phyloP scores from a whole-genome alignment of 352 stramenopile genomes.

The Pythium periplocum region DNA sequence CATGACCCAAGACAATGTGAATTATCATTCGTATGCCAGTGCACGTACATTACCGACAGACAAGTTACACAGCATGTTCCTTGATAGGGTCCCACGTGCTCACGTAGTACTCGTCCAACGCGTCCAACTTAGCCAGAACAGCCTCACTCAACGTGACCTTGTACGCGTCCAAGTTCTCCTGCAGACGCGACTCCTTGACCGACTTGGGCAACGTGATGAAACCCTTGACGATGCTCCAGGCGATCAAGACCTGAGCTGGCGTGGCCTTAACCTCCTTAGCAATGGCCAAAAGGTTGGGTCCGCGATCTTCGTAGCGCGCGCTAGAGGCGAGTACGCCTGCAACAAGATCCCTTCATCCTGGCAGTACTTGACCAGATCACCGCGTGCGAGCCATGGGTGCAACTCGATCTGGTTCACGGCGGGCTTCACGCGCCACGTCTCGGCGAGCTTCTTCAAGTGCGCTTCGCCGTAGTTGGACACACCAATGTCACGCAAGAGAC shows the following conservation, averaged over 20 bases:
- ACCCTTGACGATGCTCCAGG: constrained; percentile 34
- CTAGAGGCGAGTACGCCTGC: constrained; percentile 23
- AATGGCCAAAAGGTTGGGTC: constrained; percentile 30
- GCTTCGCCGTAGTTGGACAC: constrained; percentile 63
- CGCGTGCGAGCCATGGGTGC: constrained; percentile 20
- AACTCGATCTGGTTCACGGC: constrained; percentile 35
- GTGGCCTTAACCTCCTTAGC: constrained; percentile 26
- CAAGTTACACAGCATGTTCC: no score
- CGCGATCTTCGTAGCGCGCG: constrained; percentile 33
- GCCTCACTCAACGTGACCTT: constrained; percentile 23
- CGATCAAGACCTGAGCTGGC: constrained; percentile 38
- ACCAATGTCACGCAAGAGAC: constrained; percentile 39
- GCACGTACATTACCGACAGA: no score
- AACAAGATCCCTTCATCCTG: constrained; percentile 10
- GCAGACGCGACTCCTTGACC: constrained; percentile 31
- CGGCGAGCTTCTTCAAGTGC: constrained; percentile 50
- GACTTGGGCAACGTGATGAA: constrained; percentile 53
- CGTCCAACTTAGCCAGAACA: no score
- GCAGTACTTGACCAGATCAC: constrained; percentile 32
- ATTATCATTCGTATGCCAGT: no score
- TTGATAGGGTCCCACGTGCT: no score
- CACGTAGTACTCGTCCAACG: no score
- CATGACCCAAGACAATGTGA: no score
- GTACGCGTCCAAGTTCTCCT: constrained; percentile 41
- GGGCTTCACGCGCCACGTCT: constrained; percentile 20